Evolutionary conservation across 202 grass and related monocot genomes (phyloP), one percentile per base, ranked within the genome.

Genomic region (Digitaria exilis): DNA sequence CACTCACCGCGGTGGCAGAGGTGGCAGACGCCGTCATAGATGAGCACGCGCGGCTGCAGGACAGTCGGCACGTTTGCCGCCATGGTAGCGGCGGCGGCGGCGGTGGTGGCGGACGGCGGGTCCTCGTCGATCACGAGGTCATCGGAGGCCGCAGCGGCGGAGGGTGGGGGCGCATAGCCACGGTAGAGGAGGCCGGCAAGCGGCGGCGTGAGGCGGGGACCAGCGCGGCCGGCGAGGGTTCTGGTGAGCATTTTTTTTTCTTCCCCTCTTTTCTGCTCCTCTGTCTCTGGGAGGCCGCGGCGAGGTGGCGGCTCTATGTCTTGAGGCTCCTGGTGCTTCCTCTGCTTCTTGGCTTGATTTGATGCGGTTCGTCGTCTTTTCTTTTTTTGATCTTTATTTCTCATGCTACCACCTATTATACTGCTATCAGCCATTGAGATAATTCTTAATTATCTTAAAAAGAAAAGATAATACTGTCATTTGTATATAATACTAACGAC

Each of bases 21-120:
- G 85, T 95, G 90, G 79, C 95, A 98, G 64, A 98, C 95, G 13
- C 92, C 92, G 82, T 98, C 95, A 71, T 98, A 98, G 84, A 98
- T 90, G 89, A 98, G 90, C 73, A 98, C 92, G 61, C 92, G 92
- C 35, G 95, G 95, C 83, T 98, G 92, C 48, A 98, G 89, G 68
- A 98, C 15, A 72, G 71, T 84, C 34, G 90, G 92, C 29, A 12
- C 4, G 12, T 89, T 78, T 77, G 81, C 86, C 7, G 78, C 89
- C 46, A 80, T 31, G 56, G 76, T 51, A 15, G 80, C 3, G 49
- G 78, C 30, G 11, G 35, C 37, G 32, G 80, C 25, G 9, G 46
- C 43, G 85, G n/a, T 6, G 86, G 78, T 39, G n/a, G 78, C 30
- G 28, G 39, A 11, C 79, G 81, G 79, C 25, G 81, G 19, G 63